These are phyloP conservation scores for Solanum hybrid DNA, from an alignment of 305 asterid genomes.

Conservation along the genomic window DNA sequence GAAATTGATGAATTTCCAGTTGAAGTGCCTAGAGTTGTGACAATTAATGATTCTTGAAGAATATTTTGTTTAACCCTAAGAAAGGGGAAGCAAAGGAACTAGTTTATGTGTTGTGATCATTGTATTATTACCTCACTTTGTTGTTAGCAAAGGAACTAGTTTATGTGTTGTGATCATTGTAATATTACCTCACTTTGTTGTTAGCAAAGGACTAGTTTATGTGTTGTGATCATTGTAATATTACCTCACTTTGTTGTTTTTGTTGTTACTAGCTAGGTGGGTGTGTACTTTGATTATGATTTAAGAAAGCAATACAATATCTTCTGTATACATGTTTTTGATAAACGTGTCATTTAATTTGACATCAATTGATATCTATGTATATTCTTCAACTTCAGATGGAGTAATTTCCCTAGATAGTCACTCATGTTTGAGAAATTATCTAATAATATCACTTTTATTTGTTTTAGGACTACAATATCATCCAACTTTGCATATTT, in stretches of 20 bases:
- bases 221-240: too few relatives aligned
- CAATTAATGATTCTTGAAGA: constrained; percentile 14
- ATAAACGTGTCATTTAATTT: not conserved
- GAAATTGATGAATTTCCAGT: constrained; percentile 68
- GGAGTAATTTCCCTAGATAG: too few relatives aligned
- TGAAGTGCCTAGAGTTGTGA: constrained; percentile 36
- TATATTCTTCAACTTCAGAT: accelerated
- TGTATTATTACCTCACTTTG: not conserved
- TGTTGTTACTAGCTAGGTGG: not conserved
- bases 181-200: not conserved
- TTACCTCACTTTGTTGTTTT: not conserved
- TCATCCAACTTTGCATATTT: too few relatives aligned
- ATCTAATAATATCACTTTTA: too few relatives aligned
- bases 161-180: not conserved
- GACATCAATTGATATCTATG: accelerated
- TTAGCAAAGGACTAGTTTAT: too few relatives aligned
- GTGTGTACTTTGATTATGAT: not conserved
- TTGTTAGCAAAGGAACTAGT: not conserved
- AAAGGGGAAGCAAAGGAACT: not conserved
- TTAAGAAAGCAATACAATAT: not conserved
- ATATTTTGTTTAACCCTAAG: not conserved
- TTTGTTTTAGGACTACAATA: too few relatives aligned
- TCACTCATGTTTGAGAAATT: too few relatives aligned
- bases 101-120: not conserved
- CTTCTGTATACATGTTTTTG: not conserved